Base-by-base conservation (phyloP, 331 rosid species). In the Stylosanthes scabra region DNA sequence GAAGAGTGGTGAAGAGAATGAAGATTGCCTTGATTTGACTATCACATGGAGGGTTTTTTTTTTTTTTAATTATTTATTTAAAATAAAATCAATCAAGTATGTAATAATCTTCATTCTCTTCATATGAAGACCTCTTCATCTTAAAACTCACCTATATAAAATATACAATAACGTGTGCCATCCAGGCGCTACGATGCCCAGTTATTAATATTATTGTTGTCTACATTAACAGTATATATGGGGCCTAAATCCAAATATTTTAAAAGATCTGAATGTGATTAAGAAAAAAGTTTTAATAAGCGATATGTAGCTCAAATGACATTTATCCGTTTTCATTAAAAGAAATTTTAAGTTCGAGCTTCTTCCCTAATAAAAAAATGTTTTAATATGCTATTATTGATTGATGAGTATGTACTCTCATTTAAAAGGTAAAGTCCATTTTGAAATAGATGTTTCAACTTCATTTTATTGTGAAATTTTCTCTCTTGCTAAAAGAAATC, bases 361-460 rank as follows among this genome's bases (percentile, higher is more conserved):
- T 20, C 25, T 20, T 20, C 25, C 25, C 25, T 20, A 20, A 20
- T 20, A 20, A 5, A 10, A 42, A 13, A 71, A 28, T 27, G 10
- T 9, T 44, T n/a, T 49, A 29, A n/a, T 29, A 67, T 59, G 11
- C 57, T 63, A 63, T 64, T 56, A 28, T 55, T 65, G 72, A 71
- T 57, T 54, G 50, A 37, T 52, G 56, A 47, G 41, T 71, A 1
- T 34, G 34, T 15, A 20, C 40, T 78, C 66, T 39, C 71, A 71
- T 66, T 47, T 28, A 49, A 66, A n/a, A 65, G 34, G 78, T 78
- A 68, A 72, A 58, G 64, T 58, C 34, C 29, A 60, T 57, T 20
- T 65, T 31, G 59, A 47, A 40, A 58, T 40, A 37, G 55, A 57
- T 11, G 40, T 57, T 59, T 28, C 9, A 52, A 14, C 29, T 15